Percentiles rank a stretch among this genome's conserved stretches.
Evolutionary conservation across 495 filamentous ascomycete genomes (phyloP).

Genomic region (Extremus antarcticus): DNA sequence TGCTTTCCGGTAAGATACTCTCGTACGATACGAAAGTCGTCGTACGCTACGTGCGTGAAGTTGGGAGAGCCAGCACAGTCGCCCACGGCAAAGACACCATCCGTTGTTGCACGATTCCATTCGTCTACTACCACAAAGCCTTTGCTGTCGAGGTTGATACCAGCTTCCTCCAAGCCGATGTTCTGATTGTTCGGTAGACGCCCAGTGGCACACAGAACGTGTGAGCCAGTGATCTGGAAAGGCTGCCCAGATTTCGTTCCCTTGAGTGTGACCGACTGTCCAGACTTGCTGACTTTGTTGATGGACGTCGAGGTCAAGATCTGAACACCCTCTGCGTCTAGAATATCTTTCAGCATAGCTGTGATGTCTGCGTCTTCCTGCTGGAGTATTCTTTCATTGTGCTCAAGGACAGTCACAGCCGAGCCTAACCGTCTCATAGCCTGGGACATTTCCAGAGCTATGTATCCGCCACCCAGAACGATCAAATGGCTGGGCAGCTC

Average conservation of each 20-base stretch:
- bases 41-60: constrained; percentile 12
- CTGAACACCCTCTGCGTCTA: neutral
- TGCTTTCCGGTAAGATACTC: neutral
- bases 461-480: constrained; percentile 16
- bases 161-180: constrained; percentile 5
- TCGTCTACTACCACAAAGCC: constrained; percentile 13
- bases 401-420: constrained; percentile 12
- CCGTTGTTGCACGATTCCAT: constrained; percentile 1
- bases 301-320: neutral
- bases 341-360: neutral
- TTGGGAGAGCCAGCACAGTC: constrained; percentile 12
- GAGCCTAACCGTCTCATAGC: constrained; percentile 7
- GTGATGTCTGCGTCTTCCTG: neutral
- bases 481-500: constrained; percentile 13
- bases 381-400: neutral
- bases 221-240: constrained; percentile 6
- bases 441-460: constrained; percentile 15
- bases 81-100: constrained; percentile 12
- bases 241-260: constrained; percentile 1
- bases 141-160: constrained; percentile 5
- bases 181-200: constrained; percentile 11
- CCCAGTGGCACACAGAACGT: constrained; percentile 10
- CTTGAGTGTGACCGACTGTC: constrained; percentile 5
- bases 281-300: neutral
- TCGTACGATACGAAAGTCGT: constrained; percentile 14